phyloP scores from a whole-genome alignment of 805 yeast species.

The Lachancea sp. region DNA sequence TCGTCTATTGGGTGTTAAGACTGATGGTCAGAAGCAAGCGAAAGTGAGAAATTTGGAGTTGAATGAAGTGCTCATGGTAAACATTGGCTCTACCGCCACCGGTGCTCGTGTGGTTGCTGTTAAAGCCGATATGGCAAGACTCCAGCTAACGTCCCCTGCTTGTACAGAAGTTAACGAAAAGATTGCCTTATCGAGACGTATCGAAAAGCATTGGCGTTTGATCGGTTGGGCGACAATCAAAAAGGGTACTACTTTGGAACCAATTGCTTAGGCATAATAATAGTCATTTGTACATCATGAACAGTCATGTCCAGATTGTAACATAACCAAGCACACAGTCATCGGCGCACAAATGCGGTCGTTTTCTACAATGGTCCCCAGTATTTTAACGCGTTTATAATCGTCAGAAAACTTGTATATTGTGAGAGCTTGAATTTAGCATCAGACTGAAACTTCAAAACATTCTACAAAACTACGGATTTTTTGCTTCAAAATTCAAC shows the following conservation, averaged over 20 bases:
- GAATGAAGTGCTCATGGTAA: conserved; percentile 97
- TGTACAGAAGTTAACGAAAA: conserved; percentile 98
- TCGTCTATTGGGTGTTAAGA: conserved; percentile 96
- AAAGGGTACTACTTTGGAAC: conserved; percentile 86
- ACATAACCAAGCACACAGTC: conserved; percentile 6
- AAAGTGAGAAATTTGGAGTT: conserved; percentile 91
- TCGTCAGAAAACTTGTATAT: conserved; percentile 6
- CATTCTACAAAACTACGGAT: conserved; percentile 1
- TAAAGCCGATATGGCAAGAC: conserved; percentile 98
- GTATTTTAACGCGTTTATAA: neutral
- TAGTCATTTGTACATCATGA: conserved; percentile 10
- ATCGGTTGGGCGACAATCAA: conserved; percentile 99
- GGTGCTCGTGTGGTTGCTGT: conserved; percentile 99
- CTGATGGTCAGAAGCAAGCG: conserved; percentile 95
- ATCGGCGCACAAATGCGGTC: conserved; percentile 1
- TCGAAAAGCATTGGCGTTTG: conserved; percentile 99
- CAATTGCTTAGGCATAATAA: conserved; percentile 37
- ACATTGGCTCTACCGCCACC: conserved; percentile 98
- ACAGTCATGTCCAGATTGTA: conserved; percentile 8
- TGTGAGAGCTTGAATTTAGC: conserved; percentile 2
- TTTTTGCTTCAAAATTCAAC: conserved; percentile 4
- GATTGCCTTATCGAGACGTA: conserved; percentile 97
- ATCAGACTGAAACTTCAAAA: neutral
- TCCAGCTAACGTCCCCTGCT: conserved; percentile 94
- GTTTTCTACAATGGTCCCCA: neutral